phyloP scores from a whole-genome alignment of 352 stramenopile genomes.

The Globisporangium spinosum region DNA sequence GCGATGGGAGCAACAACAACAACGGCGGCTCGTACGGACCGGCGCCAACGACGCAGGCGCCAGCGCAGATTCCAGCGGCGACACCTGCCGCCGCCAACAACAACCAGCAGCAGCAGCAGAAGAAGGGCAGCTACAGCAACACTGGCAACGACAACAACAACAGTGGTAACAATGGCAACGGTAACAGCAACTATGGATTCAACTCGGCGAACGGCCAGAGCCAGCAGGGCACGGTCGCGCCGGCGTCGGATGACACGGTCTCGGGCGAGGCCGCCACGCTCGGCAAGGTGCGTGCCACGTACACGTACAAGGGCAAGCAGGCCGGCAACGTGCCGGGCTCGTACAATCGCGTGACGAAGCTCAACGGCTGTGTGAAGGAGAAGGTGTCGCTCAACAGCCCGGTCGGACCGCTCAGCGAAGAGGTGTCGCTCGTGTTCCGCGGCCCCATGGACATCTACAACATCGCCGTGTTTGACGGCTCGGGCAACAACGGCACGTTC shows the following conservation, averaged over 20 bases:
- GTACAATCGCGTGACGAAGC: slow-evolving; percentile 52
- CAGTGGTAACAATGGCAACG: slow-evolving; percentile 14
- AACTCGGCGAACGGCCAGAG: not conserved
- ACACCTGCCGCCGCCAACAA: not conserved
- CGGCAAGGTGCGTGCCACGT: slow-evolving; percentile 37
- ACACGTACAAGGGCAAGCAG: slow-evolving; percentile 46
- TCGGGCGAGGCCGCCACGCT: slow-evolving; percentile 11
- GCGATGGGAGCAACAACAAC: not conserved
- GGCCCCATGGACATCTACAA: slow-evolving; percentile 51
- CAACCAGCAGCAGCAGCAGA: not conserved
- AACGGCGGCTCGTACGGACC: slow-evolving; percentile 3
- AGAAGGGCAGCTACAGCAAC: not conserved
- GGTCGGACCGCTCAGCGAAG: slow-evolving; percentile 54
- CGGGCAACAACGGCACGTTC: not conserved
- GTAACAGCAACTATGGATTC: slow-evolving; percentile 10
- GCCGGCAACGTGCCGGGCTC: slow-evolving; percentile 45
- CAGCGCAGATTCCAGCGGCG: not conserved
- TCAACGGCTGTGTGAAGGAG: slow-evolving; percentile 35
- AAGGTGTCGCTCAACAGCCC: slow-evolving; percentile 38
- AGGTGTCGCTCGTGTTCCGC: slow-evolving; percentile 60
- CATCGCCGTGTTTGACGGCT: slow-evolving; percentile 40
- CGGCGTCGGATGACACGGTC: slow-evolving; percentile 4
- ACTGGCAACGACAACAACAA: slow-evolving; percentile 10
- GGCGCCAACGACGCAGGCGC: slow-evolving; percentile 1
- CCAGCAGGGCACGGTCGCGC: slow-evolving; percentile 16